Percentiles rank a stretch among this genome's conserved stretches.
phyloP scores from a whole-genome alignment of 2,329 filamentous ascomycete genomes.

The Pseudopyricularia cyperi region DNA sequence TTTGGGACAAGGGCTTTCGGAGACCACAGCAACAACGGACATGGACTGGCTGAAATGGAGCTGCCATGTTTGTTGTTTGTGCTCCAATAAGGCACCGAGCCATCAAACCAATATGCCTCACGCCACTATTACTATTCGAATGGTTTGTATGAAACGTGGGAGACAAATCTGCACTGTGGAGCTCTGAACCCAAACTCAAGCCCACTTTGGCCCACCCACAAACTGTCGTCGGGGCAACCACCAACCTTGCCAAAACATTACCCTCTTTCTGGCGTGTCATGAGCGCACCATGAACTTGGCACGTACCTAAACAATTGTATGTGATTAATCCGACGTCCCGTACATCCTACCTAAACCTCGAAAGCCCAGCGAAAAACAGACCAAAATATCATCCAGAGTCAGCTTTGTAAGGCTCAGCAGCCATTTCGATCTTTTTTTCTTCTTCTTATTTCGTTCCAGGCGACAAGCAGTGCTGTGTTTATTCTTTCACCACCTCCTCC shows the following conservation, averaged over 20 bases:
- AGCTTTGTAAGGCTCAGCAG: not conserved
- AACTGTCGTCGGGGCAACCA: not conserved
- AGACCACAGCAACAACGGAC: no score
- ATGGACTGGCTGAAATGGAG: no score
- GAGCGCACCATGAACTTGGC: not conserved
- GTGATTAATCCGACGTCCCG: not conserved
- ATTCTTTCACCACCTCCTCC: not conserved
- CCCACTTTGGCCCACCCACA: not conserved
- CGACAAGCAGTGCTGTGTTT: slow-evolving; percentile 2
- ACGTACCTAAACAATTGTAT: not conserved
- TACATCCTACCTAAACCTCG: not conserved
- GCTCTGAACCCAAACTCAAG: no score
- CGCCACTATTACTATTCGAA: no score
- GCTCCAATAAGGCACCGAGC: no score
- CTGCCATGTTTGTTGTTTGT: no score
- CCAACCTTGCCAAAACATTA: not conserved
- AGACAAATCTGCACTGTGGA: not conserved
- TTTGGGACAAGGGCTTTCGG: no score
- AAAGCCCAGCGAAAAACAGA: not conserved
- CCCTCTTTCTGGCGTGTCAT: not conserved
- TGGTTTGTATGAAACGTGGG: not conserved
- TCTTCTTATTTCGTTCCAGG: not conserved
- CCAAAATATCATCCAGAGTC: not conserved
- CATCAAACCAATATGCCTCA: no score
- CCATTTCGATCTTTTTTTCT: not conserved